Percentiles rank a stretch among this genome's conserved stretches.
These are phyloP conservation scores for Candida stauntonica DNA, from an alignment of 805 yeast genomes.

Conservation along the genomic window DNA sequence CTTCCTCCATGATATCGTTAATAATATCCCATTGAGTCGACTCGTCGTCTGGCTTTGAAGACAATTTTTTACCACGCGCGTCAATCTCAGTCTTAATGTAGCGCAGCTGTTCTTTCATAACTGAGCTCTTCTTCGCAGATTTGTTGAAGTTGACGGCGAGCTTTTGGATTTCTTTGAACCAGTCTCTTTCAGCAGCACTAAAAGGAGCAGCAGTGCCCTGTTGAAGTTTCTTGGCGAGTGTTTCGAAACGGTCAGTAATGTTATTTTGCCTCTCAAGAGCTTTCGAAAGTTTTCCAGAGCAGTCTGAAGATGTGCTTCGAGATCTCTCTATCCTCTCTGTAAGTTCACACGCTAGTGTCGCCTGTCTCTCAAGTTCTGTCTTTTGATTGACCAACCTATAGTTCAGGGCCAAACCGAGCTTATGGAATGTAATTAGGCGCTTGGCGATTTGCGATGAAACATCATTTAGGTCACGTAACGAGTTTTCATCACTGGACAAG, in stretches of 20 bases:
- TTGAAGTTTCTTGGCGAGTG: constrained; percentile 27
- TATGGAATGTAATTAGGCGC: constrained; percentile 22
- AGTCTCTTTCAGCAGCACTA: constrained; percentile 37
- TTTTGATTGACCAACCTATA: constrained; percentile 36
- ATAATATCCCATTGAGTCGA: constrained; percentile 30
- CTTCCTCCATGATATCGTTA: constrained; percentile 29
- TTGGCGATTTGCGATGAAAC: constrained; percentile 20
- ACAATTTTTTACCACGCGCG: neutral
- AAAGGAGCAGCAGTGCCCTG: constrained; percentile 28
- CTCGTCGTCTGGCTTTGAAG: constrained; percentile 7
- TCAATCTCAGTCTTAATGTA: constrained; percentile 28
- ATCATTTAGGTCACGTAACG: constrained; percentile 17
- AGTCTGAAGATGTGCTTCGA: constrained; percentile 13
- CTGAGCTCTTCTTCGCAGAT: constrained; percentile 26
- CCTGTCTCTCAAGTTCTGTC: constrained; percentile 39
- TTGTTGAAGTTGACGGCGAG: constrained; percentile 31
- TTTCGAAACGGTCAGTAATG: constrained; percentile 29
- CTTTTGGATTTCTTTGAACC: constrained; percentile 41
- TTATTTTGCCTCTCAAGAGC: constrained; percentile 30
- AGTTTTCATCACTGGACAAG: constrained; percentile 14
- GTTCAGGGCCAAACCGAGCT: constrained; percentile 33
- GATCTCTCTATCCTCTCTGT: constrained; percentile 15
- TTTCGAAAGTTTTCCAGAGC: constrained; percentile 15
- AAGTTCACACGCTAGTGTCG: constrained; percentile 27
- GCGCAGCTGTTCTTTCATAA: constrained; percentile 27